A percentile compares a stretch with the other conserved stretches of the same genome.
These are phyloP conservation scores for Trypanosoma congolense DNA, from an alignment of 208 protist genomes.

Conservation along the genomic window DNA sequence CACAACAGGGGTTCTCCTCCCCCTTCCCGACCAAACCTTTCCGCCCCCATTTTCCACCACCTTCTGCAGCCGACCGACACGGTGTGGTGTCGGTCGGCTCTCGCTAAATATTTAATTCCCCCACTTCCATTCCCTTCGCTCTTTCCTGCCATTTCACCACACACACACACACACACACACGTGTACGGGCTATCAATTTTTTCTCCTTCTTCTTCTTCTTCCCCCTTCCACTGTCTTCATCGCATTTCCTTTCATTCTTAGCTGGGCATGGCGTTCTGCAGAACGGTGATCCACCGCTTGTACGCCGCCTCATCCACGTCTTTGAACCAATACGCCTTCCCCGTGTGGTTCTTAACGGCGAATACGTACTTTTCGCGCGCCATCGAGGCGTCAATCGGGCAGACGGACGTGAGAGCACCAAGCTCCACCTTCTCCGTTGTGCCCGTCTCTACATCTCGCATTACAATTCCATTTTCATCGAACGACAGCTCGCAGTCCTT, in stretches of 20 bases:
- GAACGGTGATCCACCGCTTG: slow-evolving; percentile 54
- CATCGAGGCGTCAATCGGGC: slow-evolving; percentile 70
- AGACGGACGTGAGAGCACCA: slow-evolving; percentile 70
- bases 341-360: slow-evolving; percentile 79
- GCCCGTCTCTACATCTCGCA: slow-evolving; percentile 35
- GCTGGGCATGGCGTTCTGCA: slow-evolving; percentile 56
- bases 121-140: too few relatives aligned
- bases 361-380: slow-evolving; percentile 74
- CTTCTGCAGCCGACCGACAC: too few relatives aligned
- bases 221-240: not conserved
- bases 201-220: not conserved
- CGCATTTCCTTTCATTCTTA: slow-evolving; percentile 3
- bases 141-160: too few relatives aligned
- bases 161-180: too few relatives aligned
- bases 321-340: slow-evolving; percentile 82
- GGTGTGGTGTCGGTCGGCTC: too few relatives aligned
- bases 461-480: slow-evolving; percentile 34
- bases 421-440: slow-evolving; percentile 49
- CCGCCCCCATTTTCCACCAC: too few relatives aligned
- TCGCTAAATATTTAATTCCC: too few relatives aligned
- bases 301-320: slow-evolving; percentile 34
- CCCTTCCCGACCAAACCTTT: too few relatives aligned
- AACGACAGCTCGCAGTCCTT: slow-evolving; percentile 74
- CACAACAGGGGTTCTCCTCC: too few relatives aligned
- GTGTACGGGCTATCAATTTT: slow-evolving; percentile 3